Evolutionary conservation across 2,329 filamentous ascomycete species (phyloP).

Genomic region (Colletotrichum abscissum): DNA sequence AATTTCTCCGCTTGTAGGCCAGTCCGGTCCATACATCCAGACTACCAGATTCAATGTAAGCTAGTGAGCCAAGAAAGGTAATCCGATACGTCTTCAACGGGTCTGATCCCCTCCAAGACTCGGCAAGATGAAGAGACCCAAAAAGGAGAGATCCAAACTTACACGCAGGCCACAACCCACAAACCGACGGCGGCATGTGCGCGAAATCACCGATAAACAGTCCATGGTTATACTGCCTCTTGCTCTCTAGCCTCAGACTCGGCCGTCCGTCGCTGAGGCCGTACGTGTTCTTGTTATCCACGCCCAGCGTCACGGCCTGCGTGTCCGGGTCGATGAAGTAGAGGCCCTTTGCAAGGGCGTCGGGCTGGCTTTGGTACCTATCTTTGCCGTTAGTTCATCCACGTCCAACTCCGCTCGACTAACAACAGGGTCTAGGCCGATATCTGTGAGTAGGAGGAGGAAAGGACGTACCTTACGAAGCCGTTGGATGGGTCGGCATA

Average conservation of each 20-base stretch:
- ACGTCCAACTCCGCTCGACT: background rate
- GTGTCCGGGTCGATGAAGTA: slow-evolving; percentile 54
- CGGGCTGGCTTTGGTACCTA: slow-evolving; percentile 57
- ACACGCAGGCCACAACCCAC: slow-evolving; percentile 81
- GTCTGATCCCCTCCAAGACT: background rate
- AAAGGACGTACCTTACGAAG: slow-evolving; percentile 70
- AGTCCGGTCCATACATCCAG: slow-evolving; percentile 65
- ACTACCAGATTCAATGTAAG: slow-evolving; percentile 45
- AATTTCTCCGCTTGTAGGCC: slow-evolving; percentile 74
- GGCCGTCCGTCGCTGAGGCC: slow-evolving; percentile 54
- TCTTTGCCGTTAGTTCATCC: background rate
- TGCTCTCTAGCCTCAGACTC: slow-evolving; percentile 76
- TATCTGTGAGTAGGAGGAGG: background rate
- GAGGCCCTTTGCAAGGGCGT: slow-evolving; percentile 52
- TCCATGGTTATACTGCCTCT: slow-evolving; percentile 70
- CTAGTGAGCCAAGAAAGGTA: background rate
- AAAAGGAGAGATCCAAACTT: slow-evolving; percentile 39
- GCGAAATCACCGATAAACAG: slow-evolving; percentile 78
- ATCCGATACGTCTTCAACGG: too few relatives aligned
- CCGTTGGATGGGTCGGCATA: slow-evolving; percentile 72
- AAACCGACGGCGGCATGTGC: slow-evolving; percentile 78
- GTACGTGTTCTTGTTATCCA: slow-evolving; percentile 55
- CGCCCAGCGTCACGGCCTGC: slow-evolving; percentile 57
- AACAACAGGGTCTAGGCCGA: background rate
- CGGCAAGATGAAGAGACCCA: background rate